A percentile compares a stretch with the other conserved stretches of the same genome.
These are phyloP conservation scores for Firmiana major DNA, from an alignment of 345 rosid species.

Conservation along the genomic window DNA sequence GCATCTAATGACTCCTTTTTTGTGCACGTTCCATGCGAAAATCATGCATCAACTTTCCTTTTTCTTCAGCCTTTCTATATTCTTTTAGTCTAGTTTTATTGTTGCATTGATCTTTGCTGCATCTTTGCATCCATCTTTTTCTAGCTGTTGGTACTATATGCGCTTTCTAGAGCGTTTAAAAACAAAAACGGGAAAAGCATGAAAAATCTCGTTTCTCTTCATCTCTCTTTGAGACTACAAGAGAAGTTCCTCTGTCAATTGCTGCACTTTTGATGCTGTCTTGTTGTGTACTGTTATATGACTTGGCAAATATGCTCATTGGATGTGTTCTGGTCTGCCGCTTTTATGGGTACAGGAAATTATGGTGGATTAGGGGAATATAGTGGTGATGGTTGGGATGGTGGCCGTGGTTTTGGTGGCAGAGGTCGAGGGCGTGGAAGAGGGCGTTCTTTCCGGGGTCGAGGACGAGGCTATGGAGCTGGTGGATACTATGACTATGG, in stretches of 20 bases:
- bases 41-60: neutral
- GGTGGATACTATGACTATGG: slow-evolving; percentile 32
- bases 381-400: slow-evolving; percentile 25
- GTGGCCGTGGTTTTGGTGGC: slow-evolving; percentile 26
- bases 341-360: slow-evolving; percentile 16
- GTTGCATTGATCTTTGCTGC: neutral
- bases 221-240: neutral
- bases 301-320: neutral
- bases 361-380: slow-evolving; percentile 21
- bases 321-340: slow-evolving; percentile 7
- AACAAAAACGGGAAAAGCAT: neutral
- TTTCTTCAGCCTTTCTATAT: neutral
- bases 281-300: neutral
- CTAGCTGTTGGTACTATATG: neutral
- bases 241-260: neutral
- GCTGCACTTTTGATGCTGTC: neutral
- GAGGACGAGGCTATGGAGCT: slow-evolving; percentile 29
- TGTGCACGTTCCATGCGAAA: neutral
- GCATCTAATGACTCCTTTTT: neutral
- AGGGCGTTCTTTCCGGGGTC: slow-evolving; percentile 23
- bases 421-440: slow-evolving; percentile 31
- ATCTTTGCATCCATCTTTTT: neutral
- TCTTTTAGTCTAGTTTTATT: neutral
- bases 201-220: neutral
- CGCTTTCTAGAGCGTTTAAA: neutral